Base-by-base conservation (phyloP, 164 flowering plant species). In the Sextonia rubra region DNA sequence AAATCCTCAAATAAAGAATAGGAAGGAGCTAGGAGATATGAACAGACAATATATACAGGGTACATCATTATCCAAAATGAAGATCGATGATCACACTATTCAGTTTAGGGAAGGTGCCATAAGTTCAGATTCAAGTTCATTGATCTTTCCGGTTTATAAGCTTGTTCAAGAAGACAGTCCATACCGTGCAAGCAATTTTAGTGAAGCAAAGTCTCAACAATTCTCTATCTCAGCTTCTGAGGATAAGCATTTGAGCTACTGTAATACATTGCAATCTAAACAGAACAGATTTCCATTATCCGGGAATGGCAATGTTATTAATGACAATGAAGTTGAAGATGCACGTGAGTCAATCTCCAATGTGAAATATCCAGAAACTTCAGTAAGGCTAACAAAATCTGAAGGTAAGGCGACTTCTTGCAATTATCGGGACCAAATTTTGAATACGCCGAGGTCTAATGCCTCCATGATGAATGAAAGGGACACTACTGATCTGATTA, bases 381-480 rank as follows among this genome's bases (percentile, higher is more conserved):
- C 79, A 68, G 71, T 71, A 64, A 76, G 79, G 73, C 47, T 78
- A 60, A 61, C 64, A 25, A 71, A 58, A 48, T 73, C 70, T 60
- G 77, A 76, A 69, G 70, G 75, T n/a, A 81, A 77, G 55, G 75
- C 64, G 63, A 79, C 75, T 74, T 66, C 80, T 3, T 78, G 79
- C 70, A 74, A 82, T 72, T 60, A 69, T 52, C 62, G 76, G 60
- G 83, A 83, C 69, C 55, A 70, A 47, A 65, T 26, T 26, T 26
- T 80, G 76, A 65, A 74, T 47, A 69, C 79, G 15, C 81, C 83
- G 2, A 64, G 70, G 60, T 79, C 84, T 22, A 80, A 76, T 73
- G 85, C 86, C 2, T 67, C 70, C 1, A 72, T 76, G 55, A 76
- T 80, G 81, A 72, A 69, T 71, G 83, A 80, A 66, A 75, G 69